Percentiles rank a stretch among this genome's conserved stretches.
Evolutionary conservation across 345 rosid genomes (phyloP).

Genomic region (Melaleuca quinquenervia): DNA sequence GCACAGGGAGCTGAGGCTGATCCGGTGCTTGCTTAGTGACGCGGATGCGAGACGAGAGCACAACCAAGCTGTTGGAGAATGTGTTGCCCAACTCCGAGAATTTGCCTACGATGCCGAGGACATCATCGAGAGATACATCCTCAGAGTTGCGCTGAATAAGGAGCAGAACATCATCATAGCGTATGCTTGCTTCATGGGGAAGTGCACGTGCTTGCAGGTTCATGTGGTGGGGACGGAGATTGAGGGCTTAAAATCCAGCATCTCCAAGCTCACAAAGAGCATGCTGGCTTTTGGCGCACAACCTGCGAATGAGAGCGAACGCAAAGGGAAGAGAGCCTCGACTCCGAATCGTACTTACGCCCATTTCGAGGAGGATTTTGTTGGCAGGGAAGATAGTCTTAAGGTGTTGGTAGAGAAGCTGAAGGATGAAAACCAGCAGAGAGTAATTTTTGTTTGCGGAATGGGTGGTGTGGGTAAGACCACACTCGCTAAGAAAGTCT

Average conservation of each 20-base stretch:
- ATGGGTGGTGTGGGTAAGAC: slow-evolving; percentile 59
- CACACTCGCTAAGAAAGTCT: slow-evolving; percentile 31
- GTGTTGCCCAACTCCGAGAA: not conserved
- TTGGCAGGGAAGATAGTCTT: slow-evolving; percentile 19
- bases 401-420: slow-evolving; percentile 1
- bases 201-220: not conserved
- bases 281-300: slow-evolving; percentile 19
- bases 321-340: not conserved
- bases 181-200: not conserved
- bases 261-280: slow-evolving; percentile 9
- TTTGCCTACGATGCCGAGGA: slow-evolving; percentile 10
- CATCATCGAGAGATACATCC: not conserved
- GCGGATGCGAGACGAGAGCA: not conserved
- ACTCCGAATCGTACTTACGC: slow-evolving; percentile 10
- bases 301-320: not conserved
- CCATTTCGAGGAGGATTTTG: slow-evolving; percentile 11
- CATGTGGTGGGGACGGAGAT: slow-evolving; percentile 12
- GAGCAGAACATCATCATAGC: not conserved
- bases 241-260: slow-evolving; percentile 14
- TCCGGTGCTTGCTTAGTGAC: slow-evolving; percentile 3
- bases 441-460: slow-evolving; percentile 22
- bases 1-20: not conserved
- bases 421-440: not conserved
- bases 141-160: not conserved
- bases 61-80: not conserved